Conservation (phyloP, 2,329 filamentous ascomycete genomes). For the Curvularia spicifera region DNA sequence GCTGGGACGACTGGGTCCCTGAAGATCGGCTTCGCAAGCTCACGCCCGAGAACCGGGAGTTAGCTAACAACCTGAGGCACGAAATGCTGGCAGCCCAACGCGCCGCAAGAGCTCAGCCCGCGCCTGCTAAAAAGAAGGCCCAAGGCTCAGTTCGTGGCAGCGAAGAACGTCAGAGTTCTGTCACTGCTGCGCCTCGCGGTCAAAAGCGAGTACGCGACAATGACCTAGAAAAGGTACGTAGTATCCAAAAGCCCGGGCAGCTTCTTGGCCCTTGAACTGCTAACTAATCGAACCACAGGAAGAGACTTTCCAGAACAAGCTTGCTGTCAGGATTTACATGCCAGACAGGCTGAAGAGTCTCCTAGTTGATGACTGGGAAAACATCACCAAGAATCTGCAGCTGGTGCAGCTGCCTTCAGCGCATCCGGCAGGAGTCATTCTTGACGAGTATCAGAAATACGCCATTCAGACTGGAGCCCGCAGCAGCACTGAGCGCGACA, state of each 20-base stretch:
- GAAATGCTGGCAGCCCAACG: conserved; percentile 68
- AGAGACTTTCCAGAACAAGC: conserved; percentile 81
- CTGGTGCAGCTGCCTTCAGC: conserved; percentile 83
- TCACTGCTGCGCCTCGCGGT: conserved; percentile 64
- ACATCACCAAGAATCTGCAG: conserved; percentile 92
- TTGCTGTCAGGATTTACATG: conserved; percentile 83
- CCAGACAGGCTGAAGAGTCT: conserved; percentile 90
- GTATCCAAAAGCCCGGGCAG: not conserved
- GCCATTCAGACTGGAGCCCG: conserved; percentile 66
- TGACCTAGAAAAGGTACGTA: conserved; percentile 77
- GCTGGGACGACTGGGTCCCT: conserved; percentile 98
- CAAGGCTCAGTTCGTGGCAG: conserved; percentile 72
- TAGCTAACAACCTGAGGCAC: conserved; percentile 75
- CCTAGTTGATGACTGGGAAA: conserved; percentile 98
- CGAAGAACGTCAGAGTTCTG: conserved; percentile 73
- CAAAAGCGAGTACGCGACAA: conserved; percentile 79
- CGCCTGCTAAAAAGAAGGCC: conserved; percentile 62
- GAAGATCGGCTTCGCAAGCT: conserved; percentile 93
- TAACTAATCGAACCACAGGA: conserved; percentile 64
- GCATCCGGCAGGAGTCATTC: conserved; percentile 75
- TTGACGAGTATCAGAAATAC: conserved; percentile 83
- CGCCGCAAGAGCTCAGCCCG: conserved; percentile 52
- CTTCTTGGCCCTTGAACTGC: not conserved
- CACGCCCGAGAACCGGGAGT: conserved; percentile 91
- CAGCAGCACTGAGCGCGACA: conserved; percentile 73